Base-by-base conservation (phyloP, 2,329 filamentous ascomycete genomes). In the Raffaelea deltoideospora region DNA sequence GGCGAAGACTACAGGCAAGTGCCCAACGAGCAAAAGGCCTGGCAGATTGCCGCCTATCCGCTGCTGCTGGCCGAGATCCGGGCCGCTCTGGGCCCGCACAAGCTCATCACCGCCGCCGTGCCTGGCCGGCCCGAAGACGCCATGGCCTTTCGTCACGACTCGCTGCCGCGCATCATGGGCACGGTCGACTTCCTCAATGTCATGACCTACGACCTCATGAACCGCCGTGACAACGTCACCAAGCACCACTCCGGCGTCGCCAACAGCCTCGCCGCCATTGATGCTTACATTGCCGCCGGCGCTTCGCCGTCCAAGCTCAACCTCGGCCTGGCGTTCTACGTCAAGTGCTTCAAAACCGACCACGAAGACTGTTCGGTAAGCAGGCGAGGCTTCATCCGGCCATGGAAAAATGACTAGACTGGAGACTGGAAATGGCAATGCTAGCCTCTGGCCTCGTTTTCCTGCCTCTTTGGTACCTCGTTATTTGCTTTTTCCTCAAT, bases 141-240 rank as follows among this genome's bases (percentile, higher is more conserved):
- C 37, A 66, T 82, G 4, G 76, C 73, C n/a, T 82, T 71, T 49
- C 77, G 66, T 0, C 42, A 57, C 5, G 53, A 64, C 19, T 69
- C 69, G 8, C 60, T 73, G 0, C 72, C 72, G 2, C 56, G 61
- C 39, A 78, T 82, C 45, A 70, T 68, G 58, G 50, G 57, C 11
- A 60, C 63, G 2, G 65, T 81, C 15, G 75, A 83, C 50, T 77
- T 74, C 48, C 61, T 82, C 48, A 82, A 82, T 48, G 57, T 83
- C 43, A 82, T 82, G 77, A 65, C 69, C 0, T 83, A 83, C 51
- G 79, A 84, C 49, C 51, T 84, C 33, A 77, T 79, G 67, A 82
- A 81, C 56, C 73, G 79, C 10, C 69, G 79, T n/a, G 73, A 82
- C 51, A 69, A 59, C 34, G 53, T 63, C 17, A 83, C 78, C 3